phyloP scores from a whole-genome alignment of 257 asterid species.

The Ballota nigra region DNA sequence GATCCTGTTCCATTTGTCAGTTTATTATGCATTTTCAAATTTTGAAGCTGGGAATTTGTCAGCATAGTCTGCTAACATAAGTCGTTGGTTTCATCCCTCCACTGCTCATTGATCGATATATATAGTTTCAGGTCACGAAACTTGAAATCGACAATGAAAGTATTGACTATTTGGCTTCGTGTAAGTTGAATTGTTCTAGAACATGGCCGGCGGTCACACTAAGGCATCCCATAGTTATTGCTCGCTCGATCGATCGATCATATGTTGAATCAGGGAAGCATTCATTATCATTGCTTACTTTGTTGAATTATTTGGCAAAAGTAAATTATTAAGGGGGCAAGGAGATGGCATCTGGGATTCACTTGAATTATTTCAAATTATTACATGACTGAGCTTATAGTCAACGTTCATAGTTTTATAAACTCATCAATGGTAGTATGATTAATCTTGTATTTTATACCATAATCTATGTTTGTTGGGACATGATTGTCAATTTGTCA shows the following conservation, averaged over 20 bases:
- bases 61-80: slow-evolving; percentile 15
- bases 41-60: slow-evolving; percentile 19
- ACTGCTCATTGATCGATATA: neutral
- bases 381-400: neutral
- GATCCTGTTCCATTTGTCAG: no score
- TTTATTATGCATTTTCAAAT: neutral
- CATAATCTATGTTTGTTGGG: neutral
- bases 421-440: neutral
- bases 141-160: slow-evolving; percentile 5
- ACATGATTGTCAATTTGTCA: slow-evolving; percentile 9
- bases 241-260: neutral
- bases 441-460: neutral
- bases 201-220: slow-evolving; percentile 4
- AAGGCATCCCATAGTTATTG: slow-evolving; percentile 5
- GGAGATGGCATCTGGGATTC: slow-evolving; percentile 13
- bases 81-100: neutral
- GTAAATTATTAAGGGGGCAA: neutral
- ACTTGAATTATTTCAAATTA: neutral
- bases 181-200: neutral
- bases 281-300: neutral
- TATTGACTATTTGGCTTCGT: slow-evolving; percentile 13
- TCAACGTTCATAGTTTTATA: neutral
- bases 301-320: neutral
- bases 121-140: slow-evolving; percentile 4
- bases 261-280: slow-evolving; percentile 4